Percentiles rank a stretch among this genome's conserved stretches.
These are phyloP conservation scores for Tetrapisispora nanseiensis DNA, from an alignment of 805 yeast species.

Conservation along the genomic window DNA sequence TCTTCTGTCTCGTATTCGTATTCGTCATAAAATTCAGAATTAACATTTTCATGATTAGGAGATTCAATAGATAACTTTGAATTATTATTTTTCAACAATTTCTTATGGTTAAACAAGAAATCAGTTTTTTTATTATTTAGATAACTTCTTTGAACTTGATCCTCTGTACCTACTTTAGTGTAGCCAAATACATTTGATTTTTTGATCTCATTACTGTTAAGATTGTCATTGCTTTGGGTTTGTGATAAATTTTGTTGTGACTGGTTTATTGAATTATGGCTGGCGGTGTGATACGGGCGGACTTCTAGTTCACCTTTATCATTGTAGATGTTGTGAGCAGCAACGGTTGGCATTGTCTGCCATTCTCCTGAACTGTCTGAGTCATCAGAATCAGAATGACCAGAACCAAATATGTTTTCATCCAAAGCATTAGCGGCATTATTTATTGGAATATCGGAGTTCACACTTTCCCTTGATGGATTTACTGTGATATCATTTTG, in stretches of 20 bases:
- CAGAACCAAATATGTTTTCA: background rate
- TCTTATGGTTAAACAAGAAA: slow-evolving; percentile 38
- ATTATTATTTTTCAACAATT: slow-evolving; percentile 16
- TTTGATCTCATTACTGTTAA: slow-evolving; percentile 1
- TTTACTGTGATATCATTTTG: background rate
- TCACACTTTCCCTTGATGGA: background rate
- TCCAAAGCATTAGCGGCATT: background rate
- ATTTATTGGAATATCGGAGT: background rate
- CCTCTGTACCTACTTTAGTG: slow-evolving; percentile 80
- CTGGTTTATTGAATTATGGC: slow-evolving; percentile 2
- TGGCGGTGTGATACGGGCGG: slow-evolving; percentile 13
- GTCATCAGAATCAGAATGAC: background rate
- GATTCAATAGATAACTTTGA: slow-evolving; percentile 9
- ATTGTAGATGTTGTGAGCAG: slow-evolving; percentile 69
- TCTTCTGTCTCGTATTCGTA: slow-evolving; percentile 32
- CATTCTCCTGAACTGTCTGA: slow-evolving; percentile 43
- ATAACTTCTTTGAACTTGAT: slow-evolving; percentile 67
- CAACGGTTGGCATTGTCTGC: slow-evolving; percentile 80
- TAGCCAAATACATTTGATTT: slow-evolving; percentile 41
- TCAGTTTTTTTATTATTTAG: slow-evolving; percentile 46
- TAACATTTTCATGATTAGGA: slow-evolving; percentile 18
- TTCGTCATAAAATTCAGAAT: slow-evolving; percentile 29
- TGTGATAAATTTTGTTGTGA: slow-evolving; percentile 2
- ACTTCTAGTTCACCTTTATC: slow-evolving; percentile 62
- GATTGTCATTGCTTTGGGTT: slow-evolving; percentile 1